Evolutionary conservation across 2,329 filamentous ascomycete genomes (phyloP).

Genomic region (Penicillium capsulatum): DNA sequence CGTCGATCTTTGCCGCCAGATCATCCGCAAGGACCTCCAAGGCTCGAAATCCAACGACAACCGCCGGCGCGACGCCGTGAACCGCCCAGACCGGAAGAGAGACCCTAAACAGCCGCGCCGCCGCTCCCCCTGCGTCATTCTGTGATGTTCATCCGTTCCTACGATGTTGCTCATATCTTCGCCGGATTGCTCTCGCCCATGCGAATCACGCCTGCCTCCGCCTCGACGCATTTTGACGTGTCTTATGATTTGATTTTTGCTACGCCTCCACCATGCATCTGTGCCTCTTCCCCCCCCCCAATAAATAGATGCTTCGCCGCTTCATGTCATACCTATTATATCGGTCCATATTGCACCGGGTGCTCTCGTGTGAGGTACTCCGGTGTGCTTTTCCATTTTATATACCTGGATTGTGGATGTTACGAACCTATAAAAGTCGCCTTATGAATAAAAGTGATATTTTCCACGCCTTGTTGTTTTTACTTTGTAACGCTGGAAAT

Average conservation of each 20-base stretch:
- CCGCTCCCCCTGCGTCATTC: conserved; percentile 39
- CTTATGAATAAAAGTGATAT: background rate
- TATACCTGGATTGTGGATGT: too few relatives aligned
- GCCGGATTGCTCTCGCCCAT: conserved; percentile 6
- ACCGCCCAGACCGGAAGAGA: conserved; percentile 34
- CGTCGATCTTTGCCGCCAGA: conserved; percentile 76
- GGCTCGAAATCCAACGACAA: conserved; percentile 30
- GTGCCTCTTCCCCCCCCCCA: conserved; percentile 12
- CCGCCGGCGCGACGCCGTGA: conserved; percentile 36
- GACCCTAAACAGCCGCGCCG: conserved; percentile 32
- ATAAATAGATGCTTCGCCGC: conserved; percentile 22
- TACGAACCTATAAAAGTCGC: background rate
- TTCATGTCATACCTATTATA: conserved; percentile 17
- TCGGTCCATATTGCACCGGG: conserved; percentile 11
- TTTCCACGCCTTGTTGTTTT: too few relatives aligned
- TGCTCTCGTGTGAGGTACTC: background rate
- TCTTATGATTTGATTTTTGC: conserved; percentile 19
- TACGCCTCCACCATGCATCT: conserved; percentile 27
- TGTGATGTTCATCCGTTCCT: conserved; percentile 22
- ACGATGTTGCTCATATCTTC: conserved; percentile 11
- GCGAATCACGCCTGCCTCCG: conserved; percentile 19
- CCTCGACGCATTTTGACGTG: conserved; percentile 29
- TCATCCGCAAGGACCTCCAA: conserved; percentile 64
- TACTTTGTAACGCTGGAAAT: too few relatives aligned
- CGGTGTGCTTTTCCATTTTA: too few relatives aligned